Conservation (phyloP, 257 asterid species). For the Nicotiana paniculata region DNA sequence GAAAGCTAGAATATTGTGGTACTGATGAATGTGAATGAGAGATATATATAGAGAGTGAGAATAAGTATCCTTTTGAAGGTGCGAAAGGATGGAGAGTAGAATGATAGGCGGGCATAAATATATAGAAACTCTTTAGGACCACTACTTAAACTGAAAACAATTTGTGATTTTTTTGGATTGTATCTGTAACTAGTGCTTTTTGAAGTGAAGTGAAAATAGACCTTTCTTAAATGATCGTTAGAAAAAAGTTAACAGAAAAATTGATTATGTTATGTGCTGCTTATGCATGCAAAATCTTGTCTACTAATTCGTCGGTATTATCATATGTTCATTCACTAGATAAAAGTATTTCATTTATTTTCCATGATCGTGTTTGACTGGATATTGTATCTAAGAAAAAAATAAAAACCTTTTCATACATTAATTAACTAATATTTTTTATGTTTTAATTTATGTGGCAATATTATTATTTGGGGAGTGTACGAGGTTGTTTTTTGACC, state of each 20-base stretch:
- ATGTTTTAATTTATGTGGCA: too few species aligned
- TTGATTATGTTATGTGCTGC: neutral
- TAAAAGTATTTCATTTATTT: too few species aligned
- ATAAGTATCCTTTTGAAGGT: slow-evolving; percentile 19
- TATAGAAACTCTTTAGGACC: slow-evolving; percentile 21
- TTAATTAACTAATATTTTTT: too few species aligned
- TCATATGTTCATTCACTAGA: too few species aligned
- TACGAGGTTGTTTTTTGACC: too few species aligned
- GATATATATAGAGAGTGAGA: slow-evolving; percentile 17
- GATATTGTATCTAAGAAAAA: too few species aligned
- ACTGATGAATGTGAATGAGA: neutral
- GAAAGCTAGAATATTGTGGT: slow-evolving; percentile 29
- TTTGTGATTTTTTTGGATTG: slow-evolving; percentile 29
- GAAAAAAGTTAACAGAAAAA: neutral
- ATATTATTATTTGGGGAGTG: too few species aligned
- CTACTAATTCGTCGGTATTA: too few species aligned
- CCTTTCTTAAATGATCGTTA: neutral
- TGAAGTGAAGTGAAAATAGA: neutral
- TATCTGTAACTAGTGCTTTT: slow-evolving; percentile 16
- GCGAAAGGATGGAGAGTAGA: slow-evolving; percentile 29
- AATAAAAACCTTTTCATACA: too few species aligned
- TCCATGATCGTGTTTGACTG: too few species aligned
- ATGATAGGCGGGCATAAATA: slow-evolving; percentile 25
- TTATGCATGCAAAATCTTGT: too few species aligned
- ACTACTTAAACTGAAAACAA: slow-evolving; percentile 5